Percentiles rank a stretch among this genome's conserved stretches.
Evolutionary conservation across 805 yeast species (phyloP).

Genomic region (Candida chilensis): DNA sequence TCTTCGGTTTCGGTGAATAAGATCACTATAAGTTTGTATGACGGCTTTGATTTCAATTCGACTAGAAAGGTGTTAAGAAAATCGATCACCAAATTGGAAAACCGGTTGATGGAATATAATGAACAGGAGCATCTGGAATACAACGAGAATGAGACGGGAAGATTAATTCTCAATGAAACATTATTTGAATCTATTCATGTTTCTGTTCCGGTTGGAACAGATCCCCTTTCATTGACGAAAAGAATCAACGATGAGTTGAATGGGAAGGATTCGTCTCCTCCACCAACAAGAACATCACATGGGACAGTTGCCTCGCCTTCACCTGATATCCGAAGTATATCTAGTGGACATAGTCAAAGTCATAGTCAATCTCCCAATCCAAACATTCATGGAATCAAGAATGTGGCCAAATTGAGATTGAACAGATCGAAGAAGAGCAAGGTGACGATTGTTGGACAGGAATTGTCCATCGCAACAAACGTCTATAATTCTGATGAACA

Average conservation of each 20-base stretch:
- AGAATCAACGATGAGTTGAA: conserved; percentile 45
- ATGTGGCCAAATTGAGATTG: too few relatives aligned
- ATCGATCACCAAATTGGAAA: conserved; percentile 2
- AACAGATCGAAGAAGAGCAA: too few relatives aligned
- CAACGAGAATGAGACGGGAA: conserved; percentile 8
- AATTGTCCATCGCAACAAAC: too few relatives aligned
- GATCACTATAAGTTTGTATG: conserved; percentile 46
- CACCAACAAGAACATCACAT: too few relatives aligned
- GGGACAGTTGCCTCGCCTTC: too few relatives aligned
- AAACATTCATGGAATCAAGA: too few relatives aligned
- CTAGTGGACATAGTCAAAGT: too few relatives aligned
- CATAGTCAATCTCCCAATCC: too few relatives aligned
- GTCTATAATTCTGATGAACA: too few relatives aligned
- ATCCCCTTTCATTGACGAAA: conserved; percentile 35
- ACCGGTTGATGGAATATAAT: conserved; percentile 3
- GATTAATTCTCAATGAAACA: conserved; percentile 44
- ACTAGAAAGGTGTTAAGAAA: conserved; percentile 58
- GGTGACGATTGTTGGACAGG: too few relatives aligned
- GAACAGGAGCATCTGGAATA: conserved; percentile 2
- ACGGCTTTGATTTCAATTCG: conserved; percentile 89
- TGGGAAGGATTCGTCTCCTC: too few relatives aligned
- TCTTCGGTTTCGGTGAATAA: conserved; percentile 31
- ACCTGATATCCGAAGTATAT: too few relatives aligned
- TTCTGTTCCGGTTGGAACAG: conserved; percentile 38
- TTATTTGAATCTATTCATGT: conserved; percentile 77